phyloP scores from a whole-genome alignment of 371 early-diverging fungal genomes.

The Cokeromyces recurvatus region DNA sequence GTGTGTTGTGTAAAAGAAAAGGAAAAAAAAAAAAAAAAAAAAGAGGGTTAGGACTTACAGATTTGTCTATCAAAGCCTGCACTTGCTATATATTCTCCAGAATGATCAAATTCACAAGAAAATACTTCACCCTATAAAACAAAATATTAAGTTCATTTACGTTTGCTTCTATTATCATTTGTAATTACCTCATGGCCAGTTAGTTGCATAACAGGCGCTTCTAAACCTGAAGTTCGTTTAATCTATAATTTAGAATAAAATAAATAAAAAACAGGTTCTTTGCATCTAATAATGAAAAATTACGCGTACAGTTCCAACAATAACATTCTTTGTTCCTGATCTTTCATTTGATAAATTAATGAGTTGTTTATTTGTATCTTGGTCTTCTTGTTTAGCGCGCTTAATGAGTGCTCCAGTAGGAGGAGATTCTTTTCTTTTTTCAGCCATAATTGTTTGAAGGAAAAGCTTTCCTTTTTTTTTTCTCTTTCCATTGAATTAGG shows the following conservation, averaged over 20 bases:
- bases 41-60: constrained; percentile 61
- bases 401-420: constrained; percentile 47
- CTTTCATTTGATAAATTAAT: constrained; percentile 46
- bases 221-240: constrained; percentile 80
- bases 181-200: constrained; percentile 65
- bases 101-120: constrained; percentile 79
- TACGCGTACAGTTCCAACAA: constrained; percentile 58
- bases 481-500: constrained; percentile 1
- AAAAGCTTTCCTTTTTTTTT: too few species aligned
- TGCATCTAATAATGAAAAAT: not conserved
- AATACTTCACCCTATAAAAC: constrained; percentile 73
- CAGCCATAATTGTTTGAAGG: constrained; percentile 9
- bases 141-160: constrained; percentile 4
- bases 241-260: constrained; percentile 33
- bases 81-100: constrained; percentile 83
- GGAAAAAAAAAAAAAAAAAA: too few species aligned
- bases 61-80: constrained; percentile 80
- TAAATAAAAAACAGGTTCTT: too few species aligned
- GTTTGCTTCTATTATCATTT: too few species aligned
- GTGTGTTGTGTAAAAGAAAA: too few species aligned
- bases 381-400: constrained; percentile 44
- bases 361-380: constrained; percentile 28
- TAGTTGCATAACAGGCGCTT: constrained; percentile 86
- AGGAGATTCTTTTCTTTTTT: constrained; percentile 21
- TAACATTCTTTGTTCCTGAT: constrained; percentile 50